Evolutionary conservation across 305 asterid genomes (phyloP).

Genomic region (Fraxinus floribunda): DNA sequence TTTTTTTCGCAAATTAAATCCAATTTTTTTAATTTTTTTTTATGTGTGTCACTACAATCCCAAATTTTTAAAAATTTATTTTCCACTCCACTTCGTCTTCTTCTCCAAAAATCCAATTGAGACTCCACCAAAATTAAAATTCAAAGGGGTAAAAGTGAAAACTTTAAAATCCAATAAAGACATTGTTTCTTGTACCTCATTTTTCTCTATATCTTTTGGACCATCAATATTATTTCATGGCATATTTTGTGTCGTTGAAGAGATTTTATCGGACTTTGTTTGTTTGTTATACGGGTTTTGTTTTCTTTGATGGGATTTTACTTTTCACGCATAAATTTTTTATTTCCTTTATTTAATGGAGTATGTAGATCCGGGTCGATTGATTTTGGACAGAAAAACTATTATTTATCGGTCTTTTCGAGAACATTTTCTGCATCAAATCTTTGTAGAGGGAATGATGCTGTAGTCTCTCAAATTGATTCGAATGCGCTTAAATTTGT

Average conservation of each 20-base stretch:
- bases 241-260: constrained; percentile 25
- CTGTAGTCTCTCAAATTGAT: constrained; percentile 56
- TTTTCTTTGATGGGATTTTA: not conserved
- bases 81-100: no score
- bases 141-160: no score
- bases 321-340: not conserved
- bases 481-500: constrained; percentile 50
- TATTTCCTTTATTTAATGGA: not conserved
- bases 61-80: no score
- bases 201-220: not conserved
- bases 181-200: constrained; percentile 12
- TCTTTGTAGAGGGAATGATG: constrained; percentile 71
- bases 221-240: constrained; percentile 25
- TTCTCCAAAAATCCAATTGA: no score
- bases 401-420: constrained; percentile 47
- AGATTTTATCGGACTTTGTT: constrained; percentile 42
- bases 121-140: no score
- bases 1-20: no score
- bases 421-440: constrained; percentile 63
- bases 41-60: no score
- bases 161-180: not conserved
- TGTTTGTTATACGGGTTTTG: constrained; percentile 7
- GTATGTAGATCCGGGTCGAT: constrained; percentile 52
- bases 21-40: no score
- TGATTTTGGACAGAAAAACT: constrained; percentile 49